Conservation (phyloP, 2,329 filamentous ascomycete species). For the Phialophora verrucosa region DNA sequence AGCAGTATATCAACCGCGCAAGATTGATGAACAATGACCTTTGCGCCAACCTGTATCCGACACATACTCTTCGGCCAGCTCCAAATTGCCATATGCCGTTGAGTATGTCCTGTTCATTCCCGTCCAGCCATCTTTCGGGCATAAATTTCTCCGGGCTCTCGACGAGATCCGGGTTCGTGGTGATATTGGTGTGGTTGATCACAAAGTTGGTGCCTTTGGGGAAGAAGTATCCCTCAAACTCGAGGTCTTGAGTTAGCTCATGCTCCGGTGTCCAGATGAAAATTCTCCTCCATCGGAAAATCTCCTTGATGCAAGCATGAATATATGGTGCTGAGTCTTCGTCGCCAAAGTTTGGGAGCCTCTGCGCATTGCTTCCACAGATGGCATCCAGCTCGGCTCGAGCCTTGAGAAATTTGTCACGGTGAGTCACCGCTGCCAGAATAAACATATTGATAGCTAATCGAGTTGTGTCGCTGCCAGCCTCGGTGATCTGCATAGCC, state of each 20-base stretch:
- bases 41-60: slow-evolving; percentile 45
- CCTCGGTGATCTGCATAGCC: slow-evolving; percentile 50
- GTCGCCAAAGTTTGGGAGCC: slow-evolving; percentile 40
- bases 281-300: slow-evolving; percentile 43
- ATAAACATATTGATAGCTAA: slow-evolving; percentile 45
- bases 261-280: slow-evolving; percentile 41
- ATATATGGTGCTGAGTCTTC: slow-evolving; percentile 41
- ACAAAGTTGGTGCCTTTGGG: slow-evolving; percentile 44
- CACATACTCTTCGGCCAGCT: slow-evolving; percentile 45
- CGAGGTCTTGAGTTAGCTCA: slow-evolving; percentile 39
- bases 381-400: slow-evolving; percentile 37
- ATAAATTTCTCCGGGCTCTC: slow-evolving; percentile 43
- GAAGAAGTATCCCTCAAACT: slow-evolving; percentile 43
- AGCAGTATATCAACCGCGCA: slow-evolving; percentile 43
- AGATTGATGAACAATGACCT: slow-evolving; percentile 44
- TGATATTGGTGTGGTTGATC: slow-evolving; percentile 45
- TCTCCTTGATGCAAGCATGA: slow-evolving; percentile 41
- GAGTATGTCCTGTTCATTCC: slow-evolving; percentile 40
- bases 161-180: slow-evolving; percentile 37
- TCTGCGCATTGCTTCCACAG: slow-evolving; percentile 29
- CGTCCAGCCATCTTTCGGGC: slow-evolving; percentile 49
- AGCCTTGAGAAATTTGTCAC: slow-evolving; percentile 39
- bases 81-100: slow-evolving; percentile 48
- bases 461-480: slow-evolving; percentile 54
- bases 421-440: slow-evolving; percentile 41